phyloP scores from a whole-genome alignment of 2,329 filamentous ascomycete genomes.

The Botrytis medusae region DNA sequence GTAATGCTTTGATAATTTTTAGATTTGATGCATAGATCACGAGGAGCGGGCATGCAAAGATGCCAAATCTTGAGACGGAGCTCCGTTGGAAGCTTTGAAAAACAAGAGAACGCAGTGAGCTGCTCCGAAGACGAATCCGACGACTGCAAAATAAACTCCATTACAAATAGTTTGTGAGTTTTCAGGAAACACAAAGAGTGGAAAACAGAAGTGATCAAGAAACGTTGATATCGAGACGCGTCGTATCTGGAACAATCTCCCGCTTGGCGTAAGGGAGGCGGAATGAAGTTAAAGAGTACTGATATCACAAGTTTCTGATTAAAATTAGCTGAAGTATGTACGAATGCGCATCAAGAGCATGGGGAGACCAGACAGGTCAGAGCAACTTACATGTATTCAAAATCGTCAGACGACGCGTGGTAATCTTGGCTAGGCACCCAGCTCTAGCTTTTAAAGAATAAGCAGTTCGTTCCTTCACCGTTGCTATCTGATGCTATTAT shows the following conservation, averaged over 20 bases:
- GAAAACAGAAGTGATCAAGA: not conserved
- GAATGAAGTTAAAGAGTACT: too few relatives aligned
- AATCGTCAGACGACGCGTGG: not conserved
- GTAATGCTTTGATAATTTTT: not conserved
- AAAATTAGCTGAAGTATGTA: not conserved
- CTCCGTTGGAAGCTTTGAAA: constrained; percentile 30
- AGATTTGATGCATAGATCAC: not conserved
- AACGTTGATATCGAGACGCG: not conserved
- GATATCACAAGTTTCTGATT: too few relatives aligned
- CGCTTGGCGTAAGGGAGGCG: not conserved
- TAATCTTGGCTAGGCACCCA: not conserved
- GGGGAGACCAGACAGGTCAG: not conserved
- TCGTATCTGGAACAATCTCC: not conserved
- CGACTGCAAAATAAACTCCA: not conserved
- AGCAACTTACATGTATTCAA: not conserved
- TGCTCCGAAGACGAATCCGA: not conserved
- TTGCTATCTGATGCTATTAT: not conserved
- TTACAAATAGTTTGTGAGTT: not conserved
- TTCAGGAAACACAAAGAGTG: too few relatives aligned
- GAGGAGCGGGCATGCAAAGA: not conserved
- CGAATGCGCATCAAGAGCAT: not conserved
- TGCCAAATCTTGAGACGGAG: constrained; percentile 34
- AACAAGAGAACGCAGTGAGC: constrained; percentile 26
- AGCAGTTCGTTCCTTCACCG: not conserved
- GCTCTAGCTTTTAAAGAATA: not conserved